A percentile compares a stretch with the other conserved stretches of the same genome.
These are phyloP conservation scores for Candida orba DNA, from an alignment of 805 yeast genomes.

Conservation along the genomic window DNA sequence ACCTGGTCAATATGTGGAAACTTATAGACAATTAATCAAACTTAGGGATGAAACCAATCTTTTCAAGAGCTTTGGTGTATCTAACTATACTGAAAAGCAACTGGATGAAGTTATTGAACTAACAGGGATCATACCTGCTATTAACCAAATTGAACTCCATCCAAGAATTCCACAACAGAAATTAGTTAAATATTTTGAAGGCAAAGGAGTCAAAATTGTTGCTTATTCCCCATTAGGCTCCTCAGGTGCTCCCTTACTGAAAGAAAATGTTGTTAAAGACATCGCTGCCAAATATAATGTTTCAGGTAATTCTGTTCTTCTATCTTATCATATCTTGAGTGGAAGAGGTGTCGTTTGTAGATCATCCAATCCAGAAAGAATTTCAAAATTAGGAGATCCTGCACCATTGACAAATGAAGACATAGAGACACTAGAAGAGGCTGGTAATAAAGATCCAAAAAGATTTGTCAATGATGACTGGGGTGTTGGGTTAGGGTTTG, in stretches of 20 bases:
- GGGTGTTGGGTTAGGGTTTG: constrained; percentile 17
- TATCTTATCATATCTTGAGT: constrained; percentile 55
- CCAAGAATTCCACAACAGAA: constrained; percentile 63
- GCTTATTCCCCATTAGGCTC: constrained; percentile 65
- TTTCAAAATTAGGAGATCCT: constrained; percentile 32
- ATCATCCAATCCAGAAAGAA: constrained; percentile 61
- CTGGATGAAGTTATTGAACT: constrained; percentile 34
- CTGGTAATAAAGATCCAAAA: constrained; percentile 26
- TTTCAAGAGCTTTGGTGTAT: constrained; percentile 50
- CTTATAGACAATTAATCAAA: constrained; percentile 55
- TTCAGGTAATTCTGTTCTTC: constrained; percentile 47
- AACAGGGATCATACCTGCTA: constrained; percentile 43
- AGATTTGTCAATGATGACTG: constrained; percentile 26
- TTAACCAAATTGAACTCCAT: constrained; percentile 64
- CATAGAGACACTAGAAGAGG: constrained; percentile 27
- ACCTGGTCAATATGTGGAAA: constrained; percentile 36
- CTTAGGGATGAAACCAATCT: constrained; percentile 39
- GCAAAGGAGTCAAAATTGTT: constrained; percentile 43
- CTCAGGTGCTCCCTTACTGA: constrained; percentile 55
- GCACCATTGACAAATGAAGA: constrained; percentile 37
- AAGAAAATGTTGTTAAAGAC: constrained; percentile 40
- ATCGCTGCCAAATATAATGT: constrained; percentile 52
- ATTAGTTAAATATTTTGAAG: constrained; percentile 44
- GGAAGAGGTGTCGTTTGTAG: constrained; percentile 64
- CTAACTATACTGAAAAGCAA: constrained; percentile 39